These are phyloP conservation scores for Bipolaris bicolor DNA, from an alignment of 2,329 filamentous ascomycete species.

Conservation along the genomic window DNA sequence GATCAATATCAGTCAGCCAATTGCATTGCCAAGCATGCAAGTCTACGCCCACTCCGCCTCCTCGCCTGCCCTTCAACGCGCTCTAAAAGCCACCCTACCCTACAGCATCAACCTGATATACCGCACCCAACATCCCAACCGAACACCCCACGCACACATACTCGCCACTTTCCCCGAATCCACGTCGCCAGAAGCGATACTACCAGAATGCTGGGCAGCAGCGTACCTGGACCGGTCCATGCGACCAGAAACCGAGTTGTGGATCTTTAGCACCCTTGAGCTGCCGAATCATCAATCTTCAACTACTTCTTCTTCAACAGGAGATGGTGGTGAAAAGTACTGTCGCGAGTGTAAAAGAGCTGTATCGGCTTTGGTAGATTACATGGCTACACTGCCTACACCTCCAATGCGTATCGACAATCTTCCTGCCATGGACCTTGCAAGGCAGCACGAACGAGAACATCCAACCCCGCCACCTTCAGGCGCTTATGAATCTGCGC, in stretches of 20 bases:
- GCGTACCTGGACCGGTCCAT: slow-evolving; percentile 67
- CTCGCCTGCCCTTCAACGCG: slow-evolving; percentile 59
- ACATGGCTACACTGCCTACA: slow-evolving; percentile 35
- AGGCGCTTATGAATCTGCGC: slow-evolving; percentile 24
- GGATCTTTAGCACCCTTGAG: slow-evolving; percentile 59
- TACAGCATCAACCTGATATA: slow-evolving; percentile 66
- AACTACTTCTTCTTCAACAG: neutral
- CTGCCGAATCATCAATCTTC: slow-evolving; percentile 22
- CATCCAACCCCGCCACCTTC: slow-evolving; percentile 30
- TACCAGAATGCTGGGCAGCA: slow-evolving; percentile 57
- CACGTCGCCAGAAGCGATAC: slow-evolving; percentile 8
- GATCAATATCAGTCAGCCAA: neutral
- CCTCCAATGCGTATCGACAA: slow-evolving; percentile 40
- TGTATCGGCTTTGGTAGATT: slow-evolving; percentile 34
- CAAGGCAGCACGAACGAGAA: slow-evolving; percentile 37
- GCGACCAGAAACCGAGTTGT: slow-evolving; percentile 68
- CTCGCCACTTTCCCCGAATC: slow-evolving; percentile 48
- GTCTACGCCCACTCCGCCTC: slow-evolving; percentile 30
- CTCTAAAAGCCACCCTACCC: slow-evolving; percentile 61
- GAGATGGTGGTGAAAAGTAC: slow-evolving; percentile 12
- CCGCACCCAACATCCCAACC: slow-evolving; percentile 65
- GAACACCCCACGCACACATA: slow-evolving; percentile 46
- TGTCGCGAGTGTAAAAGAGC: slow-evolving; percentile 41
- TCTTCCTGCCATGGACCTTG: slow-evolving; percentile 30
- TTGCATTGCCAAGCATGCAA: slow-evolving; percentile 8